These are phyloP conservation scores for Aspergillus eucalypticola DNA, from an alignment of 2,329 filamentous ascomycete genomes.

Conservation along the genomic window DNA sequence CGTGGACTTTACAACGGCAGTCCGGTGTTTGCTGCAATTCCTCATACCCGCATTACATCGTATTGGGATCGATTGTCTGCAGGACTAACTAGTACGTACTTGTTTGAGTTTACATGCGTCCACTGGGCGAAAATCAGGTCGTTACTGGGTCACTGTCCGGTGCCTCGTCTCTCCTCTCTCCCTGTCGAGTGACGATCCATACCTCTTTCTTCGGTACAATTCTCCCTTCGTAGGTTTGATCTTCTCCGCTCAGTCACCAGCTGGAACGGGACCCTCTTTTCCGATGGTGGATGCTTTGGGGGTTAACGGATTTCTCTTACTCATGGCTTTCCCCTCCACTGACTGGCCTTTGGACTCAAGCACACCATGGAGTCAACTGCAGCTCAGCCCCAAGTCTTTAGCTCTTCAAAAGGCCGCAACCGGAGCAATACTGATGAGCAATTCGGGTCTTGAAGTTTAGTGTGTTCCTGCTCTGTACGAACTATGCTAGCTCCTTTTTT, in stretches of 20 bases:
- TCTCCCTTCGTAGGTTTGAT: background rate
- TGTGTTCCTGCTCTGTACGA: background rate
- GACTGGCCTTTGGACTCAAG: background rate
- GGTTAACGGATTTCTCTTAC: slow-evolving; percentile 1
- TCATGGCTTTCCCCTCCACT: background rate
- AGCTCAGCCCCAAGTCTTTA: background rate
- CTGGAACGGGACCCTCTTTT: background rate
- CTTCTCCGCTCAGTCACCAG: background rate
- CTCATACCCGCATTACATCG: too few species aligned
- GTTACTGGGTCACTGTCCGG: background rate
- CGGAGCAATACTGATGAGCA: slow-evolving; percentile 14
- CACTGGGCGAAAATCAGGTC: background rate
- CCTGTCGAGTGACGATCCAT: slow-evolving; percentile 13
- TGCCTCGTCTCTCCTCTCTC: background rate
- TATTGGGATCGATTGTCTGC: too few species aligned
- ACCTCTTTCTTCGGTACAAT: background rate
- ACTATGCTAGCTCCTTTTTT: background rate
- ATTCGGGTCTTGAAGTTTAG: slow-evolving; percentile 3
- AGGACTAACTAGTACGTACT: background rate
- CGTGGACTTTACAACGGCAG: too few species aligned
- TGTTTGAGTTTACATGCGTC: background rate
- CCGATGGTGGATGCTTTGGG: background rate
- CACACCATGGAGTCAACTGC: slow-evolving; percentile 10
- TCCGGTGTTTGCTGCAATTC: too few species aligned
- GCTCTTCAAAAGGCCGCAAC: slow-evolving; percentile 12